phyloP scores from a whole-genome alignment of 2,329 filamentous ascomycete species.

The Rhynchosporium agropyri region DNA sequence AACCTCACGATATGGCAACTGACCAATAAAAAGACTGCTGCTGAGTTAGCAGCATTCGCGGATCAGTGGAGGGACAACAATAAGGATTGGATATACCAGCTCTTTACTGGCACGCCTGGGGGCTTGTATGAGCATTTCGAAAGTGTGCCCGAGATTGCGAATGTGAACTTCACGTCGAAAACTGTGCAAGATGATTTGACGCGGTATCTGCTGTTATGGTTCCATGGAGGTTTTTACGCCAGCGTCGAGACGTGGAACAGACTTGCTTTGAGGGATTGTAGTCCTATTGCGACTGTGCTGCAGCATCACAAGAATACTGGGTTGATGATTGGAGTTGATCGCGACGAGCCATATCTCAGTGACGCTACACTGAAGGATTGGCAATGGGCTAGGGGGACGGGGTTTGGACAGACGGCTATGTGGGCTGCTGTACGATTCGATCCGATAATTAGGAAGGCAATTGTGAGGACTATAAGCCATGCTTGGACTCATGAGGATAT shows the following conservation, averaged over 20 bases:
- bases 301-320: constrained; percentile 25
- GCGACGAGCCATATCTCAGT: constrained; percentile 35
- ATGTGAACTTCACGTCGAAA: constrained; percentile 17
- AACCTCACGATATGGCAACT: constrained; percentile 33
- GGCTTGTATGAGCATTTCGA: constrained; percentile 26
- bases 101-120: constrained; percentile 15
- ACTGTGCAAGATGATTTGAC: constrained; percentile 26
- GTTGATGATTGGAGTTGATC: constrained; percentile 33
- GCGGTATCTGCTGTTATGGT: constrained; percentile 33
- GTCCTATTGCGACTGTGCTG: constrained; percentile 20
- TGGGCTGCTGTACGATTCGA: constrained; percentile 36
- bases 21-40: constrained; percentile 16
- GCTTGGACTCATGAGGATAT: constrained; percentile 15
- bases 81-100: constrained; percentile 27
- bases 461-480: constrained; percentile 34
- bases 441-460: constrained; percentile 31
- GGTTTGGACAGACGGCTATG: constrained; percentile 28
- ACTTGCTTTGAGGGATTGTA: constrained; percentile 25
- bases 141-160: constrained; percentile 24
- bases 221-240: constrained; percentile 32
- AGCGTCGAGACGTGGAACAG: constrained; percentile 33
- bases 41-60: constrained; percentile 22
- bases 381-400: constrained; percentile 30
- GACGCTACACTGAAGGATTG: constrained; percentile 20
- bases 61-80: constrained; percentile 31